These are phyloP conservation scores for Phytophthora brassicae DNA, from an alignment of 352 stramenopile genomes.

Conservation along the genomic window DNA sequence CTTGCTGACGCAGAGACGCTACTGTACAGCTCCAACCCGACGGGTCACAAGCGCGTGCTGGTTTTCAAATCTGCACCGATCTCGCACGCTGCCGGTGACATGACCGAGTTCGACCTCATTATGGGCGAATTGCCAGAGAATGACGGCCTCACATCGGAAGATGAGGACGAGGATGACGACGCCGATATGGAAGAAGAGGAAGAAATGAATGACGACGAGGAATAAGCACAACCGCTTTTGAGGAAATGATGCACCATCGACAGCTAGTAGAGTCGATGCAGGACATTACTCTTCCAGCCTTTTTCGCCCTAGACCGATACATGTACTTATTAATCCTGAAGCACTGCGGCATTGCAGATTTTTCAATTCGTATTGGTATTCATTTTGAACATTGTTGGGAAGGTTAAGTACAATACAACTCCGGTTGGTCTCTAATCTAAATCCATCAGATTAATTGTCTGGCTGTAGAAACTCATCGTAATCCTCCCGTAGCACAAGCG, in stretches of 20 bases:
- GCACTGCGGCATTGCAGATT: conserved; percentile 14
- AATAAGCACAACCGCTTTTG: conserved; percentile 19
- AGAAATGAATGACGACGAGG: conserved; percentile 45
- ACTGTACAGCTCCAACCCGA: conserved; percentile 66
- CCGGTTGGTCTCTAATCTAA: no score
- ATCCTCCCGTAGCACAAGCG: conserved; percentile 63
- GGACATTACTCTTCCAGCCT: conserved; percentile 16
- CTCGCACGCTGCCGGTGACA: conserved; percentile 65
- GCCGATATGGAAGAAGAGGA: conserved; percentile 44
- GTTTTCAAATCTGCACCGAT: conserved; percentile 50
- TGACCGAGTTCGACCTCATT: conserved; percentile 81
- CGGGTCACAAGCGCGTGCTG: conserved; percentile 56
- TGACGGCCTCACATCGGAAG: conserved; percentile 66
- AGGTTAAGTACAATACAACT: no score
- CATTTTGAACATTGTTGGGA: no score
- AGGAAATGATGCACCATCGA: conserved; percentile 12
- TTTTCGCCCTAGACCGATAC: conserved; percentile 24
- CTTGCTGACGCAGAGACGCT: conserved; percentile 50
- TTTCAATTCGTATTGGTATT: background rate
- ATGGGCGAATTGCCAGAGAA: conserved; percentile 80
- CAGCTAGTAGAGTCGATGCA: conserved; percentile 24
- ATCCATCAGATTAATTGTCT: conserved; percentile 10
- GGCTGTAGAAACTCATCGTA: conserved; percentile 73
- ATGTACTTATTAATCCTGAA: conserved; percentile 39
- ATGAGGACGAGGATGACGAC: conserved; percentile 32